Conservation (phyloP, 2,329 filamentous ascomycete species). For the Emmonsia crescens region DNA sequence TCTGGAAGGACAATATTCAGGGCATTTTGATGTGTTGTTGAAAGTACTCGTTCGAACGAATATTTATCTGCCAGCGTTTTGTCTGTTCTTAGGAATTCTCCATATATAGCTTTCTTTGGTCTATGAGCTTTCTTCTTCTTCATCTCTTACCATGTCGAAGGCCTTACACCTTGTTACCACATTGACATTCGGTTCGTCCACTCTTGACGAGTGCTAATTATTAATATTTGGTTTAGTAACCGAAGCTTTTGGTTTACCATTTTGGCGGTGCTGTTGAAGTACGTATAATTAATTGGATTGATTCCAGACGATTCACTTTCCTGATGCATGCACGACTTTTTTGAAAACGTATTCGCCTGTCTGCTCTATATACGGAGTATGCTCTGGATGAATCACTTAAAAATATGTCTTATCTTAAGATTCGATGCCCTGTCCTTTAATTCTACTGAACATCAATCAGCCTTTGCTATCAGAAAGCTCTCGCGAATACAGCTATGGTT, state of each 20-base stretch:
- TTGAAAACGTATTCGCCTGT: background rate
- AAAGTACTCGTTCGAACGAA: background rate
- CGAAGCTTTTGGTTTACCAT: background rate
- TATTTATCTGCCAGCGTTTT: background rate
- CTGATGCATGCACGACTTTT: too few relatives aligned
- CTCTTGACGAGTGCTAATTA: background rate
- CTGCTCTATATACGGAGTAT: background rate
- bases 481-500: background rate
- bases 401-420: background rate
- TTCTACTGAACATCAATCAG: background rate
- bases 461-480: background rate
- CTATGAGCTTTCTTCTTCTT: background rate
- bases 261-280: background rate
- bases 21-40: background rate
- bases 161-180: background rate
- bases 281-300: background rate
- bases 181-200: background rate
- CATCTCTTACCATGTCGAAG: background rate
- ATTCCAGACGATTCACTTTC: background rate
- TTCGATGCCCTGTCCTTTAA: background rate
- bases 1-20: background rate
- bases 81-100: background rate
- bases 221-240: background rate
- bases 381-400: background rate
- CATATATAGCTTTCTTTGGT: background rate